Percentiles rank a stretch among this genome's conserved stretches.
phyloP scores from a whole-genome alignment of 2,329 filamentous ascomycete genomes.

The Colletotrichum sp. region DNA sequence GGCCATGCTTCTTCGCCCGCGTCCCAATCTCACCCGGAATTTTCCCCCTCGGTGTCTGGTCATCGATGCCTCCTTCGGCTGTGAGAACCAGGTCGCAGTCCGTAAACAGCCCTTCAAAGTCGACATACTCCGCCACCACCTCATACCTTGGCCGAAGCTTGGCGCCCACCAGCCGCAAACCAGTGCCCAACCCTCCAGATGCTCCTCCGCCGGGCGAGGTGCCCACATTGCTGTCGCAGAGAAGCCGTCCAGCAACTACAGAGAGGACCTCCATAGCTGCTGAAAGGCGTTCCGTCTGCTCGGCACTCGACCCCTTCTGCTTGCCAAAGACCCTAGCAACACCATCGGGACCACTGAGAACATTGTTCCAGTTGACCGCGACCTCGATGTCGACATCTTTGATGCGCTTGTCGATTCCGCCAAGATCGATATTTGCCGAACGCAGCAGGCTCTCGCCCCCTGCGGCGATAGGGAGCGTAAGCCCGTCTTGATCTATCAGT shows the following conservation, averaged over 20 bases:
- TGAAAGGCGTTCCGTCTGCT: slow-evolving; percentile 46
- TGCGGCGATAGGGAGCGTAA: slow-evolving; percentile 38
- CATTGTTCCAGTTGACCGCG: slow-evolving; percentile 56
- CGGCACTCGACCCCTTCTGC: slow-evolving; percentile 52
- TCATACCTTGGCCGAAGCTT: slow-evolving; percentile 51
- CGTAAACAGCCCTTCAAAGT: slow-evolving; percentile 48
- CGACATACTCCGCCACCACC: slow-evolving; percentile 55
- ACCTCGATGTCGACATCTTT: slow-evolving; percentile 47
- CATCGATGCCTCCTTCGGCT: slow-evolving; percentile 57
- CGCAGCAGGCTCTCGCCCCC: slow-evolving; percentile 44
- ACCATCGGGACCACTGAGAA: slow-evolving; percentile 52
- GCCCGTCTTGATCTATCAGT: slow-evolving; percentile 42
- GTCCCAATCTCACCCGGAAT: slow-evolving; percentile 57
- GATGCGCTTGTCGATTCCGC: slow-evolving; percentile 40
- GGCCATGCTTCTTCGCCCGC: slow-evolving; percentile 46
- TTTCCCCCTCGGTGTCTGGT: slow-evolving; percentile 55
- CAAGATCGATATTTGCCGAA: slow-evolving; percentile 43
- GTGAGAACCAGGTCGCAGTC: slow-evolving; percentile 56
- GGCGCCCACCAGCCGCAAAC: slow-evolving; percentile 52
- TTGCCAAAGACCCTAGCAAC: slow-evolving; percentile 56
- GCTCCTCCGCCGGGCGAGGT: slow-evolving; percentile 51
- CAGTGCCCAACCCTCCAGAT: slow-evolving; percentile 56
- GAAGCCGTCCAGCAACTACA: slow-evolving; percentile 32
- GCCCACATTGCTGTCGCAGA: slow-evolving; percentile 39
- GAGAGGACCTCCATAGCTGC: slow-evolving; percentile 47